These are phyloP conservation scores for Farysia itapuensis DNA, from an alignment of 1,284 basidiomycete genomes.

Conservation along the genomic window DNA sequence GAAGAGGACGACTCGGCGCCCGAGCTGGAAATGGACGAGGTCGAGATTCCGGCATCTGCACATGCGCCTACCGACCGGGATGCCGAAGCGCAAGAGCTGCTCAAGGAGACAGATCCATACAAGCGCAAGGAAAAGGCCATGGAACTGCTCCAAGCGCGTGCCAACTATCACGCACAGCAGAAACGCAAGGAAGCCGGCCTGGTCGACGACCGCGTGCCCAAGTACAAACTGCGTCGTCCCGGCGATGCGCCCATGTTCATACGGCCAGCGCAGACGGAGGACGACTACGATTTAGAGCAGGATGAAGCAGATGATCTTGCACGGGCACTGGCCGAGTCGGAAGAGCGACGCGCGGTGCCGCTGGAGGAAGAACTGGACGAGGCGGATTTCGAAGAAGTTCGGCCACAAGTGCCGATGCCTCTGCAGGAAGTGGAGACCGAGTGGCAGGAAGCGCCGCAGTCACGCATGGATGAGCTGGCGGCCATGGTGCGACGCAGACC, in stretches of 20 bases:
- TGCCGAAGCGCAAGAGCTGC: conserved; percentile 37
- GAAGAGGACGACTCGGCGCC: conserved; percentile 32
- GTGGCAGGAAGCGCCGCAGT: background rate
- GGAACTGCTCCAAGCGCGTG: conserved; percentile 37
- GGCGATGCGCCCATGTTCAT: conserved; percentile 28
- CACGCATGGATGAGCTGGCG: conserved; percentile 34
- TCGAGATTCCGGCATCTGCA: conserved; percentile 36
- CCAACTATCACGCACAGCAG: conserved; percentile 44
- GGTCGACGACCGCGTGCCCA: conserved; percentile 22
- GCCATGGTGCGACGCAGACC: conserved; percentile 13
- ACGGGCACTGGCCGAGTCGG: conserved; percentile 37
- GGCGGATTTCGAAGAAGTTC: conserved; percentile 31
- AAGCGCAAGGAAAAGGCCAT: conserved; percentile 45
- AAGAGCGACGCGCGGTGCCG: background rate
- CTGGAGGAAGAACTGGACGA: conserved; percentile 9
- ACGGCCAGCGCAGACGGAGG: too few relatives aligned
- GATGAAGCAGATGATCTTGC: conserved; percentile 48
- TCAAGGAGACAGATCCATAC: conserved; percentile 28
- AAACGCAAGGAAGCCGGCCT: conserved; percentile 38
- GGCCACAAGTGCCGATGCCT: conserved; percentile 4
- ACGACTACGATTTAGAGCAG: conserved; percentile 27
- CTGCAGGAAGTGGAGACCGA: conserved; percentile 8
- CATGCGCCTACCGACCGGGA: conserved; percentile 10
- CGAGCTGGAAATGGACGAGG: conserved; percentile 52
- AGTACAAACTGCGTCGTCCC: background rate